These are phyloP conservation scores for Tolypocladium capitatum DNA, from an alignment of 2,329 filamentous ascomycete genomes.

Conservation along the genomic window DNA sequence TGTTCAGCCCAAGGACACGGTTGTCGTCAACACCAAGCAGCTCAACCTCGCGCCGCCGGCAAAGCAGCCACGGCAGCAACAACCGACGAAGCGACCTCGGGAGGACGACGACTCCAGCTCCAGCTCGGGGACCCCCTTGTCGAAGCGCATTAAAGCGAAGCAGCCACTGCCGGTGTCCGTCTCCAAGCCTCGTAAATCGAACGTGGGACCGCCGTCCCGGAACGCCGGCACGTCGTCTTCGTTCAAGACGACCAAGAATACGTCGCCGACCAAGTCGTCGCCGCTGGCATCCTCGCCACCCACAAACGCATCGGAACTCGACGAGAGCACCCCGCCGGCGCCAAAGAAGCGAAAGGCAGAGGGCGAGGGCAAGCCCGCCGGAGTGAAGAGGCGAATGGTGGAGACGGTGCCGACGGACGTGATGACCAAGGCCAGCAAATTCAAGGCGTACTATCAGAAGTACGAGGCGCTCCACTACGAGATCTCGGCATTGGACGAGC, in stretches of 20 bases:
- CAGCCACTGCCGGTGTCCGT: slow-evolving; percentile 19
- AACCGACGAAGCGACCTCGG: slow-evolving; percentile 34
- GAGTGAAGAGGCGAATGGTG: slow-evolving; percentile 17
- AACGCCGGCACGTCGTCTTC: slow-evolving; percentile 24
- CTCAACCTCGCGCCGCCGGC: slow-evolving; percentile 17
- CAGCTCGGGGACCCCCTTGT: slow-evolving; percentile 44
- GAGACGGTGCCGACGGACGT: slow-evolving; percentile 26
- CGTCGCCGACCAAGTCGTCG: slow-evolving; percentile 49
- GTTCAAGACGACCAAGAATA: slow-evolving; percentile 36
- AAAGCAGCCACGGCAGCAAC: slow-evolving; percentile 14
- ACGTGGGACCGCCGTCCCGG: slow-evolving; percentile 32
- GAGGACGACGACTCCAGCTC: slow-evolving; percentile 43
- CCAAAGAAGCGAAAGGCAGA: slow-evolving; percentile 32
- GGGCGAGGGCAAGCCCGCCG: slow-evolving; percentile 9
- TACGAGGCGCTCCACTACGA: slow-evolving; percentile 45
- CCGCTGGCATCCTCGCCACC: slow-evolving; percentile 52
- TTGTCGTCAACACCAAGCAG: slow-evolving; percentile 19
- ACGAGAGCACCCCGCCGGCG: slow-evolving; percentile 23
- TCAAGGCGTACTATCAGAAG: slow-evolving; percentile 41
- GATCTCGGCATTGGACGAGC: slow-evolving; percentile 35
- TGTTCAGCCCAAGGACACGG: slow-evolving; percentile 15
- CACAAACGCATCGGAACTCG: slow-evolving; percentile 51
- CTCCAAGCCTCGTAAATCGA: slow-evolving; percentile 33
- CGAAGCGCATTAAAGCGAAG: slow-evolving; percentile 42
- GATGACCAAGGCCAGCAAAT: slow-evolving; percentile 38